Percentiles rank a stretch among this genome's conserved stretches.
phyloP scores from a whole-genome alignment of 2,329 filamentous ascomycete genomes.

The Stachybotrys elegans region DNA sequence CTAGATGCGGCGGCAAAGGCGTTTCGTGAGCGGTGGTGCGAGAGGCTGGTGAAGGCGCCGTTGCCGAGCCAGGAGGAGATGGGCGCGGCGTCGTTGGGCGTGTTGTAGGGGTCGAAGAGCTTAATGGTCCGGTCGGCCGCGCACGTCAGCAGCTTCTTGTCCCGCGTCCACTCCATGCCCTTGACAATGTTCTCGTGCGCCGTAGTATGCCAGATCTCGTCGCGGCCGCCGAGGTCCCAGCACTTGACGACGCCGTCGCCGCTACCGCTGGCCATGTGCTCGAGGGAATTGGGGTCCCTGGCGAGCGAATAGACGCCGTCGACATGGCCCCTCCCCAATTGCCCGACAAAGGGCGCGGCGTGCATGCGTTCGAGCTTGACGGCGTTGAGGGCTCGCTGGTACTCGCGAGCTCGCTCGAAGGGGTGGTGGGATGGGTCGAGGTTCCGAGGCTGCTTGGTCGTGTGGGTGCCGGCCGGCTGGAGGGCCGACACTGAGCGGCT shows the following conservation, averaged over 20 bases:
- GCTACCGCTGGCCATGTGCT: constrained; percentile 74
- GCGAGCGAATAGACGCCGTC: constrained; percentile 79
- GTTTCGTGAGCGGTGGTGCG: constrained; percentile 73
- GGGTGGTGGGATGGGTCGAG: constrained; percentile 83
- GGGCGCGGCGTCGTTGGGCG: constrained; percentile 62
- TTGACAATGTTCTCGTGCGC: constrained; percentile 95
- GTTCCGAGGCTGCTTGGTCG: constrained; percentile 62
- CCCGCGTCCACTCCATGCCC: constrained; percentile 81
- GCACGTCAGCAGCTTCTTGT: constrained; percentile 81
- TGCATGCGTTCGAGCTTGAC: constrained; percentile 95
- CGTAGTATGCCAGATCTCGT: constrained; percentile 70
- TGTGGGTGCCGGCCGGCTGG: constrained; percentile 62
- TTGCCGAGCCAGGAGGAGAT: constrained; percentile 79
- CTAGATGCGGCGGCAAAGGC: constrained; percentile 76
- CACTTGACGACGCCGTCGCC: constrained; percentile 94
- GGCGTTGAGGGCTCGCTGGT: constrained; percentile 58
- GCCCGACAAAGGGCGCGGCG: constrained; percentile 66
- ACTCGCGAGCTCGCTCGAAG: constrained; percentile 83
- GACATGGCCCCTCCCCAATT: constrained; percentile 86
- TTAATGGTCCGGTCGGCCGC: constrained; percentile 84
- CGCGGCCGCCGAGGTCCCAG: constrained; percentile 70
- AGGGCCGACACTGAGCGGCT: constrained; percentile 59
- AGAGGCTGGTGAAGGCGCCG: constrained; percentile 76
- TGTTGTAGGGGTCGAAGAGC: constrained; percentile 84
- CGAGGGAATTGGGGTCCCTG: constrained; percentile 70